Evolutionary conservation across 164 flowering plant genomes (phyloP).

Genomic region (Houttuynia cordata): DNA sequence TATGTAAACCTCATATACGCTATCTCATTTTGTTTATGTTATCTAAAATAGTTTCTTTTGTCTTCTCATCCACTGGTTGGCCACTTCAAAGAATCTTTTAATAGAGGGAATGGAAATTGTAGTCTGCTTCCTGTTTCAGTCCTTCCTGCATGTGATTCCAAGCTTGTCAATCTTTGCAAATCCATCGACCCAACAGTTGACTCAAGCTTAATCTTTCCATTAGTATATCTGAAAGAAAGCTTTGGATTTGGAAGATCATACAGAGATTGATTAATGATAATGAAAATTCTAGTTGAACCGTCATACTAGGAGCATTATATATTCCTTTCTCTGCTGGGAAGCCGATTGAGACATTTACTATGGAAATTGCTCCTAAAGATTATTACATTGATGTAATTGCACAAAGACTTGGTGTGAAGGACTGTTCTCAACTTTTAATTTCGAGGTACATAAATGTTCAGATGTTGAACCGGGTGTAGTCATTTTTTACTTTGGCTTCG

Average conservation of each 20-base stretch:
- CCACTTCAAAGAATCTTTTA: constrained; percentile 67
- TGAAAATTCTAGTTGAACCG: constrained; percentile 16
- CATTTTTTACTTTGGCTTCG: not conserved
- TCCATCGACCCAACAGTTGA: constrained; percentile 50
- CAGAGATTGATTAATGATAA: constrained; percentile 17
- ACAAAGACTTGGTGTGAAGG: constrained; percentile 37
- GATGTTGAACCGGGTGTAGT: not conserved
- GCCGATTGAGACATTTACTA: constrained; percentile 32
- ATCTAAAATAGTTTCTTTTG: constrained; percentile 41
- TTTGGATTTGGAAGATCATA: constrained; percentile 41
- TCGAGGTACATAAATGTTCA: constrained; percentile 44
- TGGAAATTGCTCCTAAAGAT: constrained; percentile 33
- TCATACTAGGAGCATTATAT: constrained; percentile 29
- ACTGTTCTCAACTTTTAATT: constrained; percentile 48
- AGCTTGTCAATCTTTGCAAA: constrained; percentile 53
- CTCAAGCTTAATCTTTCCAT: constrained; percentile 31
- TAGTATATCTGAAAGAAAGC: constrained; percentile 29
- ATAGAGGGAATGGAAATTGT: constrained; percentile 35
- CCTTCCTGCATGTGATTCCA: constrained; percentile 49
- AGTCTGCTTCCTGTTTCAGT: constrained; percentile 58
- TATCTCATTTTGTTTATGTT: not conserved
- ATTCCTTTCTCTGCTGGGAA: constrained; percentile 52
- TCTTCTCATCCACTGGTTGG: constrained; percentile 54
- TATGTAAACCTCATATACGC: not conserved
- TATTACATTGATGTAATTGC: constrained; percentile 86